These are phyloP conservation scores for Arthroderma sp. DNA, from an alignment of 2,329 filamentous ascomycete species.

Conservation along the genomic window DNA sequence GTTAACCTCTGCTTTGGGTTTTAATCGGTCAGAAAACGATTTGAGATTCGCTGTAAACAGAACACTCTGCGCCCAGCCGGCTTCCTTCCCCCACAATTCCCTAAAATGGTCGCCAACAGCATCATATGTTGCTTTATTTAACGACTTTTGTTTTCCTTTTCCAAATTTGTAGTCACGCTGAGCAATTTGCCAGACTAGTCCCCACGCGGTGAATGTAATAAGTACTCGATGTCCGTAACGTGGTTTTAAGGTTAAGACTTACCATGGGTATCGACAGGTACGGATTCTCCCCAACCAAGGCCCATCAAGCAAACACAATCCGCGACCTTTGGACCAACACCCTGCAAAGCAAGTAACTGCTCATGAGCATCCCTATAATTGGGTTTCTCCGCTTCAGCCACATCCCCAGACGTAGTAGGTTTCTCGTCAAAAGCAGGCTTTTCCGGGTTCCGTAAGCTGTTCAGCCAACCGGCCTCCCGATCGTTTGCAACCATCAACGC, in stretches of 20 bases:
- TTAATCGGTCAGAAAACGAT: conserved; percentile 61
- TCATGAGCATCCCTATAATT: conserved; percentile 71
- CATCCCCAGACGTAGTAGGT: conserved; percentile 27
- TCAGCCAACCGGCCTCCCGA: conserved; percentile 62
- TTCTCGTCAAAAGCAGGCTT: conserved; percentile 47
- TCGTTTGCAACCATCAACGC: conserved; percentile 60
- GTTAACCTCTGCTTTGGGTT: conserved; percentile 27
- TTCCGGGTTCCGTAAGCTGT: conserved; percentile 65
- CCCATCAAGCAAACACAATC: conserved; percentile 97
- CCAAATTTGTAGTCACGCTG: conserved; percentile 91
- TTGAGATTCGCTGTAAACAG: conserved; percentile 87
- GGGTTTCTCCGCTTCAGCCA: conserved; percentile 39
- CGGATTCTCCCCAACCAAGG: conserved; percentile 85
- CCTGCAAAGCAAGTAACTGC: conserved; percentile 63
- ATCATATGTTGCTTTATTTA: conserved; percentile 81
- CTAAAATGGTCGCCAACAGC: conserved; percentile 85
- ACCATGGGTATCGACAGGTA: conserved; percentile 89
- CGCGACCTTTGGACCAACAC: conserved; percentile 91
- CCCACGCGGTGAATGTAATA: conserved; percentile 7
- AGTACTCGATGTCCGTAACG: neutral
- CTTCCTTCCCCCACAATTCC: conserved; percentile 78
- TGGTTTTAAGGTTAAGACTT: neutral
- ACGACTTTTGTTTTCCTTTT: conserved; percentile 65
- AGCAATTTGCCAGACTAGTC: conserved; percentile 84
- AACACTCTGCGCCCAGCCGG: conserved; percentile 95